Base-by-base conservation (phyloP, 108 stramenopile genomes). In the Aurantiochytrium sp. region DNA sequence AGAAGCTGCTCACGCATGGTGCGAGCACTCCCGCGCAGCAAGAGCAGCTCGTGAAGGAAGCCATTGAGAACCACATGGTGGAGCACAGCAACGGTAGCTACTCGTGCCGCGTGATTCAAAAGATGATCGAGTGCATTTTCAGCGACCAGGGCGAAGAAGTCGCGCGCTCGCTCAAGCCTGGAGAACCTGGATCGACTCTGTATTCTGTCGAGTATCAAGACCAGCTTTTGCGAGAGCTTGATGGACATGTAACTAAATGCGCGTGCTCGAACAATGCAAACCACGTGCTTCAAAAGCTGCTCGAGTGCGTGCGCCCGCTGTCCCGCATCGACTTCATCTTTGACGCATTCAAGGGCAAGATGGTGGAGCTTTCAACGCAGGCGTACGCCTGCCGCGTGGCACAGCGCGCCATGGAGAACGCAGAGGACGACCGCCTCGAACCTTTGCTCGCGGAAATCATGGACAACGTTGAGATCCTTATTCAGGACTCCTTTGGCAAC, bases 341-440 rank as follows among this genome's bases (percentile, higher is more conserved):
- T 90, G 97, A 98, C 90, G 97, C 96, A 35, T 96, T 96, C 87
- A 96, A 96, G 25, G 95, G 92, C 58, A 95, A 95, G 58, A 96
- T 96, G 69, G 94, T 96, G 8, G 95, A 97, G 92, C 97, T 99
- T 76, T 96, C 97, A 64, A 96, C 97, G 87, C 97, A 98, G 92
- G 95, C 97, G 72, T 97, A 99, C 91, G 98, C 97, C 14, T 98
- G 98, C 91, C 97, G 98, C 88, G 98, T 98, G 72, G 96, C 98
- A 91, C 98, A 99, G 90, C 94, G 98, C 35, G 97, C 97, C 89
- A 92, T 99, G 29, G 97, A 98, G 87, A 97, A 97, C 44, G 96
- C 96, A 44, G 95, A 95, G 87, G 93, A 94, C 42, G 92, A 95
- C 10, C 96, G 96, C 2, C 92, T 97, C 58, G 92, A 95, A 44